Base-by-base conservation (phyloP, 169 alveolate genomes). In the Toxoplasma gondii region DNA sequence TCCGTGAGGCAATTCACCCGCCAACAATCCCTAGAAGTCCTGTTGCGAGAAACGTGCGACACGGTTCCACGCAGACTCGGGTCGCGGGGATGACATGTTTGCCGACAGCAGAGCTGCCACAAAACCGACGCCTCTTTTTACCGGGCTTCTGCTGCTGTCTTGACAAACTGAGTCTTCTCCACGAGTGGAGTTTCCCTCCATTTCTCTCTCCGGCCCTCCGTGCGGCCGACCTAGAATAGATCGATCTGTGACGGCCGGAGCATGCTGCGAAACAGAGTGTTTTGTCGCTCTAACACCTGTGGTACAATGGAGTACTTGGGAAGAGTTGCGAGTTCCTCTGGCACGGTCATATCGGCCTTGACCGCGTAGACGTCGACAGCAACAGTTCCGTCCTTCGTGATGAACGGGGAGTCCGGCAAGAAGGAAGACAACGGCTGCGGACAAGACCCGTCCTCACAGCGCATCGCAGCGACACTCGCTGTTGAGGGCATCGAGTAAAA, bases 321-420 rank as follows among this genome's bases (percentile, higher is more conserved):
- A 31, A 64, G 24, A 7, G 7, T 27, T 64, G 7, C 74, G n/a
- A 64, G 34, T 16, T 16, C 74, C 24, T 27, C 1, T 31, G 74
- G 74, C 5, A 1, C 34, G 29, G 74, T 64, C 74, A 64, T 64
- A 31, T 64, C 74, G 74, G 74, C 74, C n/a, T 64, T 64, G 5
- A 64, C 74, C n/a, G 74, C 74, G n/a, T 64, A 64, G 74, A 64
- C 74, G 74, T 64, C 74, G 74, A 64, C 74, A 1, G 74, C 90
- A 27, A 82, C 69, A 19, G 1, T 16, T 16, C 90, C 90, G 53
- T 82, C 69, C 1, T 36, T 0, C 38, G 38, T 82, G 5, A 36
- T 39, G 67, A 82, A 82, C 67, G 90, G 90, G 24, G 90, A 82
- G 9, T 64, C 44, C 19, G 90, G 90, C 64, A 82, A 31, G 64